Base-by-base conservation (phyloP, 306 rosid species). In the Erythrophleum fordii region DNA sequence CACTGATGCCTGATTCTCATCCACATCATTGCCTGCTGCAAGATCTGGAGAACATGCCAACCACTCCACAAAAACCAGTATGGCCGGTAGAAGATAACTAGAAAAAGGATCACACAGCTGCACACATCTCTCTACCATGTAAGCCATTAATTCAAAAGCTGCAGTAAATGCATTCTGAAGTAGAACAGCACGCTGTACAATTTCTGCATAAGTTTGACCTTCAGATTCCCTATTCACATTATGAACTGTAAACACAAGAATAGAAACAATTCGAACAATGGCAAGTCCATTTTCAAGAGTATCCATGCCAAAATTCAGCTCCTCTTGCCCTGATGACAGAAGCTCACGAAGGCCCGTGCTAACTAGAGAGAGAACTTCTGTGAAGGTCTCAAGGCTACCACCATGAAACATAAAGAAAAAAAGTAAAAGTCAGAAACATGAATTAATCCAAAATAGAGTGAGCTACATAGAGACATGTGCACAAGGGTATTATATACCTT, bases 21-120 rank as follows among this genome's bases (percentile, higher is more conserved):
- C 93, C 41, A 82, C 82, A 62, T 89, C 98, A 71, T 73, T 85
- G 81, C 92, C 91, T 46, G 89, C 87, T 3, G 93, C 89, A 74
- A 92, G 83, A 81, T 91, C 97, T 1, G 97, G 97, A 78, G 85
- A 88, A 79, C 93, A 91, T 25, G 98, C 97, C 88, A 94, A 87
- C 98, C 98, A 94, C 85, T 94, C 97, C 45, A 88, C 87, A 82
- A 94, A 90, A 70, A 94, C 90, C 48, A 94, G 83, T 82, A 94
- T 86, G 78, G 94, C 94, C 3, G 98, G 92, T 86, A 94, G 77
- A 66, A 94, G 87, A 83, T 76, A 86, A 87, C 94, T 89, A 80
- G 90, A 92, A 80, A 88, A 85, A 31, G 97, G 98, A 81, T 92
- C 94, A 5, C 11, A 44, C 72, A 92, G 83, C 89, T 87, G 84